Evolutionary conservation across 371 early-diverging fungal species (phyloP), one percentile per base, ranked within the genome.

Genomic region (Mucor racemosus): DNA sequence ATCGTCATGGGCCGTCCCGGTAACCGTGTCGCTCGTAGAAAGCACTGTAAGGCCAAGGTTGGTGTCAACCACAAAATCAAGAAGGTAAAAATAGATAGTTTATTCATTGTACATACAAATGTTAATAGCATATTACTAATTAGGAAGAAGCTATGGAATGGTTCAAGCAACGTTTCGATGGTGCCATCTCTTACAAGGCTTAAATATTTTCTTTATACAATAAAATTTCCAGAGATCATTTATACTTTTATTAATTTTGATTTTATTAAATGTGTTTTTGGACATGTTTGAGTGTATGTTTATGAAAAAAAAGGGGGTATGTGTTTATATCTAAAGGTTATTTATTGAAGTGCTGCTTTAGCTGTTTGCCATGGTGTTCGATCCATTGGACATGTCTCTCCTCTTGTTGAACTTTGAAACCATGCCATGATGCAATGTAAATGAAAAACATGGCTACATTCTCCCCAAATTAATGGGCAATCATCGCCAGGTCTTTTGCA

Each of bases 1-100:
- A 94, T 99, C 76, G 96, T 97, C 85, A 93, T 99, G 91, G 94
- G 95, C 68, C 96, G 99, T 81, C 97, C 98, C 62, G 99, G 99
- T 75, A 86, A 85, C 90, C 94, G 99, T 76, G 96, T 99, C 73
- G 82, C 97, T 71, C 94, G 97, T 74, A 94, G 99, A 84, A 98
- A 95, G 93, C 94, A 92, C 81, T 86, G 90, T 80, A 84, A 81
- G 74, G 81, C 90, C 84, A 89, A 90, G 68, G 90, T 99, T 70
- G 99, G 99, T 74, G 80, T 85, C 78, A 89, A 85, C 67, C 99
- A 99, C 93, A 88, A 91, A 75, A 94, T 99, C 80, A 89, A 81
- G 86, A 97, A 96, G 75, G 26, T 26, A 26, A 26, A 26, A 26
- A 26, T 1, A 71, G 68, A 72, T 40, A 39, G 35, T 34, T 7